Percentiles rank a stretch among this genome's conserved stretches.
Conservation (phyloP, 192 early-diverging fungal species). For the Coemansia sp. region DNA sequence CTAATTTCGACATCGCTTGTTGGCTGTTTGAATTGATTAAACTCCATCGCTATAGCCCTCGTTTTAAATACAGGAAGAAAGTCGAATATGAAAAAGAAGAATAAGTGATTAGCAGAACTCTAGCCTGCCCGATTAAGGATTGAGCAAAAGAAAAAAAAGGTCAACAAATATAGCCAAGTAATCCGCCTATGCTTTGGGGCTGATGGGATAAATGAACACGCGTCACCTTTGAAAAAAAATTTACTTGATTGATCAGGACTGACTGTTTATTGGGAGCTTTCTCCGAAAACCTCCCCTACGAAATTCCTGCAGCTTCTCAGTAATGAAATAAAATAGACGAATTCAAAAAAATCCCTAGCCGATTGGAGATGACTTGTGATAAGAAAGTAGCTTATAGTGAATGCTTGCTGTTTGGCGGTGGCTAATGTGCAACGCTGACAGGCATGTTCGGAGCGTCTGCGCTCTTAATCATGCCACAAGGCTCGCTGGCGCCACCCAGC, state of each 20-base stretch:
- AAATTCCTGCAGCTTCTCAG: no score
- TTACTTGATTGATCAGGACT: background rate
- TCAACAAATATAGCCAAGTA: background rate
- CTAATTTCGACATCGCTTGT: conserved; percentile 51
- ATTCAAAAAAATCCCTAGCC: no score
- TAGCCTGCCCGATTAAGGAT: background rate
- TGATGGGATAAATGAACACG: background rate
- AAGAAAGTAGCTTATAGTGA: background rate
- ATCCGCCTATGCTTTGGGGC: no score
- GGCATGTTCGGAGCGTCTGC: background rate
- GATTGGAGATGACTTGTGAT: background rate
- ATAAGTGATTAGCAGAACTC: background rate
- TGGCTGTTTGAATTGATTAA: conserved; percentile 31
- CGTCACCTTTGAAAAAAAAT: background rate
- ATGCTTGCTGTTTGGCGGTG: background rate
- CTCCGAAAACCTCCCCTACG: no score
- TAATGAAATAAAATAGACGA: no score
- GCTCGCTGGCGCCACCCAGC: background rate
- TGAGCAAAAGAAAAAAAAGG: background rate
- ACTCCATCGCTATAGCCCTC: background rate
- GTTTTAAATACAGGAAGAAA: background rate
- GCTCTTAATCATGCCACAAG: background rate
- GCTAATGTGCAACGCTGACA: background rate
- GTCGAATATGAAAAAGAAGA: background rate
- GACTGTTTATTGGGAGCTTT: background rate